Base-by-base conservation (phyloP, 1,284 basidiomycete species). In the Somion occarium region DNA sequence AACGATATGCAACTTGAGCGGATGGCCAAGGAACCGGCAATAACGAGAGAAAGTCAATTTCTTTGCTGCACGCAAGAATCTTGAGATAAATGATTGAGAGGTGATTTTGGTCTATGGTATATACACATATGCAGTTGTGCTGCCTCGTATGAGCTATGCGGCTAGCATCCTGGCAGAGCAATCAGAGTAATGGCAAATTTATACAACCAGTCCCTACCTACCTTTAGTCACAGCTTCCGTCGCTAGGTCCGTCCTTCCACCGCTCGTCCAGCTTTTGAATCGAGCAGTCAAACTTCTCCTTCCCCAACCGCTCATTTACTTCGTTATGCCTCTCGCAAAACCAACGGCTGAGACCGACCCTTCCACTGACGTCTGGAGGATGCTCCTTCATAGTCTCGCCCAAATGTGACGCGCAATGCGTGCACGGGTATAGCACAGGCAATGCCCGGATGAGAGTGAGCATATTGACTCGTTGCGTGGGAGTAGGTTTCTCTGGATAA, bases 251-350 rank as follows among this genome's bases (percentile, higher is more conserved):
- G 64, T 94, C 91, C 72, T 80, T 91, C 95, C 95, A 98, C 60
- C 94, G 73, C 70, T 88, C 84, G 59, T 90, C 84, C 48, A 88
- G 79, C 61, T 79, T 89, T 46, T 64, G 61, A 46, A 70, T 64
- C n/a, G 70, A 64, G 65, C 94, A 98, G 64, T 91, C 82, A 68
- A 96, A 97, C 47, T 46, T 68, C 52, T 77, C 73, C 76, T 96
- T 97, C 46, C 93, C 92, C 46, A 97, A 71, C 66, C 85, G 83
- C 61, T 73, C 73, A 62, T 96, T 98, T 46, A 98, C 93, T 61
- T 88, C 87, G 62, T 98, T 97, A 67, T 98, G 94, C 60, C 88
- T 73, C 69, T 88, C 79, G 64, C 94, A 98, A 56, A 98, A 73
- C 93, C 93, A 98, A 58, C 73, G 70, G 61, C 88, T 91, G 55